Evolutionary conservation across 345 rosid species (phyloP).

Genomic region (Syzygium oleosum): DNA sequence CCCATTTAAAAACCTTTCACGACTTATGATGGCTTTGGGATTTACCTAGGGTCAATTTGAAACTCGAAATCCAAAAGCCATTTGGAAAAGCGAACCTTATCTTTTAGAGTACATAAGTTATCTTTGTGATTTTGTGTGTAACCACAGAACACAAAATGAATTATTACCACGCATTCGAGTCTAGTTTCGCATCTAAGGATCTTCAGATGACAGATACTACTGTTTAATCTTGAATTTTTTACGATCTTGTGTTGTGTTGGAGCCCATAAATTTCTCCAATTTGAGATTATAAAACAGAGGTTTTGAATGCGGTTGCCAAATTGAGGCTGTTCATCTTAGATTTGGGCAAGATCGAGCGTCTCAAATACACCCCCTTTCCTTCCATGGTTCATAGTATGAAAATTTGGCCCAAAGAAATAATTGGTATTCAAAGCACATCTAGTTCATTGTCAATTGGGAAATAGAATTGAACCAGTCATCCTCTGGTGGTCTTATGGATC

Average conservation of each 20-base stretch:
- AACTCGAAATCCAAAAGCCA: neutral
- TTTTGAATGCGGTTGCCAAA: neutral
- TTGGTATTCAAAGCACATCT: neutral
- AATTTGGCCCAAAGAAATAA: neutral
- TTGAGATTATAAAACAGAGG: neutral
- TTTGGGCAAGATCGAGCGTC: neutral
- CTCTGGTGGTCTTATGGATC: neutral
- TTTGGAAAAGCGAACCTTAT: neutral
- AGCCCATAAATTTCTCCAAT: neutral
- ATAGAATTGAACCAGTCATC: neutral
- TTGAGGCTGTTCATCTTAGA: neutral
- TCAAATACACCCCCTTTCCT: neutral
- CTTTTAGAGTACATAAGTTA: accelerated
- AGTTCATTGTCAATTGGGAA: neutral
- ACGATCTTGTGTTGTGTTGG: neutral
- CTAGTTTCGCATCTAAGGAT: neutral
- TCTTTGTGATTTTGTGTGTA: neutral
- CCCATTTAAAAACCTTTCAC: neutral
- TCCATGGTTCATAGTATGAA: neutral
- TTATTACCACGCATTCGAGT: neutral
- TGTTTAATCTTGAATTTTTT: neutral
- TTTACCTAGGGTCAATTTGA: neutral
- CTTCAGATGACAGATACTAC: accelerated
- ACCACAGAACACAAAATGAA: neutral
- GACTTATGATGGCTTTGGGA: neutral